Percentiles rank a stretch among this genome's conserved stretches.
phyloP scores from a whole-genome alignment of 257 asterid genomes.

The Osmanthus fragrans region DNA sequence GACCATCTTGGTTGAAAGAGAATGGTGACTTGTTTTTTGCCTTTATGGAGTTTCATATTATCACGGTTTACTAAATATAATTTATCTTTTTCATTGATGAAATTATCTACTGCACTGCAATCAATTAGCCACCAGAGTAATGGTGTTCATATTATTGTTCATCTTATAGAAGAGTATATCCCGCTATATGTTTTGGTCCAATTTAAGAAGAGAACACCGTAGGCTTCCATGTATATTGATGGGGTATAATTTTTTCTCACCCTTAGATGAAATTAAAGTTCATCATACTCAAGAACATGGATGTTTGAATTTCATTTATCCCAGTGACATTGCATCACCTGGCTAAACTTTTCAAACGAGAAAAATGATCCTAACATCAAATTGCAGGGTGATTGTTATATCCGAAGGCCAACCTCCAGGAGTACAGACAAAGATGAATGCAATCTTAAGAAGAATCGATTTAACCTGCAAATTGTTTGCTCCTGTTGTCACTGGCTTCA shows the following conservation, averaged over 20 bases:
- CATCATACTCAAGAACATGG: neutral
- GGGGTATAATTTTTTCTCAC: neutral
- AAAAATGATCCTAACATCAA: neutral
- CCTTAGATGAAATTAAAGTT: neutral
- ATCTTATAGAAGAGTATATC: neutral
- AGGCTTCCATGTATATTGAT: too few relatives aligned
- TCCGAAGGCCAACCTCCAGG: conserved; percentile 72
- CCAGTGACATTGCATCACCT: neutral
- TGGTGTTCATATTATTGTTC: neutral
- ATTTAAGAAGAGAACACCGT: neutral
- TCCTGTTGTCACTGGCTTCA: conserved; percentile 78
- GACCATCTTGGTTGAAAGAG: conserved; percentile 89
- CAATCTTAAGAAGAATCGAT: conserved; percentile 80
- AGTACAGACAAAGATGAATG: conserved; percentile 68
- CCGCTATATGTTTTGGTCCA: neutral
- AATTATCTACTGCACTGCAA: neutral
- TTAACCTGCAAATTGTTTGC: conserved; percentile 71
- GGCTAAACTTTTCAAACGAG: neutral
- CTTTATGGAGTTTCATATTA: neutral
- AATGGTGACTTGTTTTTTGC: conserved; percentile 55
- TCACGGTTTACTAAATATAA: neutral
- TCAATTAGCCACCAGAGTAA: neutral
- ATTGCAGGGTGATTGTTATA: conserved; percentile 85
- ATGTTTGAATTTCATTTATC: neutral
- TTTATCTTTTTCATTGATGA: neutral